Conservation (phyloP, 768 basidiomycete species). For the Lenzites betulinus region DNA sequence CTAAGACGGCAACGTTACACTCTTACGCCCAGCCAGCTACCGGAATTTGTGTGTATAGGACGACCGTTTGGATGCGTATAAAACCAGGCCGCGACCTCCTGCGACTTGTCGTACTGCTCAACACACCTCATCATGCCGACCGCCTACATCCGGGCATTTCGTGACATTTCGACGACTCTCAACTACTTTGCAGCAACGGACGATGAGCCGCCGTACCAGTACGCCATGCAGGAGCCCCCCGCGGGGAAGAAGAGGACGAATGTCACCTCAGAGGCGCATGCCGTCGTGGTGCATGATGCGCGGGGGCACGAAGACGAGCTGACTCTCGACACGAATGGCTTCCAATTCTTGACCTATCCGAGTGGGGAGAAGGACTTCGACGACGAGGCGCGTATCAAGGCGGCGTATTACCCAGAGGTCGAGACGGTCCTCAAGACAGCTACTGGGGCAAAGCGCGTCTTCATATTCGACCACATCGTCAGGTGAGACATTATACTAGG, state of each 20-base stretch:
- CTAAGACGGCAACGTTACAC: too few relatives aligned
- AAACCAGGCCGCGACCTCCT: too few relatives aligned
- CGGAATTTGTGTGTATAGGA: too few relatives aligned
- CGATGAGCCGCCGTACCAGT: constrained; percentile 35
- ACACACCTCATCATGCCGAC: constrained; percentile 23
- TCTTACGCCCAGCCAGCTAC: too few relatives aligned
- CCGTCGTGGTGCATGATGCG: constrained; percentile 25
- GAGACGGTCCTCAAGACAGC: constrained; percentile 42
- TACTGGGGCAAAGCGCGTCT: constrained; percentile 40
- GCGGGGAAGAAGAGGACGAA: constrained; percentile 30
- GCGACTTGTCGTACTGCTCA: too few relatives aligned
- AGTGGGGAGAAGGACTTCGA: constrained; percentile 40
- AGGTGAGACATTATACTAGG: constrained; percentile 23
- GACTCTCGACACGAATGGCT: constrained; percentile 42
- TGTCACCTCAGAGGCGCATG: constrained; percentile 23
- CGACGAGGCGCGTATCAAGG: constrained; percentile 39
- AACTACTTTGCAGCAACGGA: constrained; percentile 34
- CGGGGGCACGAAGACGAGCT: constrained; percentile 30
- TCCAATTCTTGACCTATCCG: constrained; percentile 37
- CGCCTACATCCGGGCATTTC: constrained; percentile 27
- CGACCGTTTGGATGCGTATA: too few relatives aligned
- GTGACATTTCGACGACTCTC: constrained; percentile 38
- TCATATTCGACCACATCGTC: constrained; percentile 47
- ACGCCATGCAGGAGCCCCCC: constrained; percentile 31
- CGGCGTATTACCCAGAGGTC: constrained; percentile 42